These are phyloP conservation scores for Taphrina flavorubra DNA, from an alignment of 1,139 yeast species.

Conservation along the genomic window DNA sequence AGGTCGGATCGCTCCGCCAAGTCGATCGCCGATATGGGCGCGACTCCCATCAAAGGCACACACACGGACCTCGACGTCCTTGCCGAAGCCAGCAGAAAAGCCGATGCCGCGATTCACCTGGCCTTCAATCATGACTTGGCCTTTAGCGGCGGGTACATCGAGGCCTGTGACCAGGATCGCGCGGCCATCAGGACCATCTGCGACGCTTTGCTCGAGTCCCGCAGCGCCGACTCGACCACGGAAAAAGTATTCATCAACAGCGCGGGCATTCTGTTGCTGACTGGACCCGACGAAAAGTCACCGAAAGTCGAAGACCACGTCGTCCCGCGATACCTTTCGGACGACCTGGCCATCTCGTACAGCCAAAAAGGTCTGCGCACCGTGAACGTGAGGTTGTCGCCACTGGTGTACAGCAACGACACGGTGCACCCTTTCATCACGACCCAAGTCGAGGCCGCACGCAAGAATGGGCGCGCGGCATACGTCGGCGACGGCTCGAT, in stretches of 20 bases:
- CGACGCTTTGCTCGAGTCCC: constrained; percentile 4
- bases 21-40: constrained; percentile 35
- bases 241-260: constrained; percentile 7
- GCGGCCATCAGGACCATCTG: constrained; percentile 6
- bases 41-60: constrained; percentile 17
- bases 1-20: constrained; percentile 30
- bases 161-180: constrained; percentile 14
- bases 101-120: constrained; percentile 14
- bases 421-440: constrained; percentile 4
- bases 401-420: background rate
- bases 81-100: constrained; percentile 1
- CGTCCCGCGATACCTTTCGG: background rate
- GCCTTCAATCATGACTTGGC: constrained; percentile 18
- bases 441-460: constrained; percentile 2
- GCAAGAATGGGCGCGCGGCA: constrained; percentile 1
- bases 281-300: constrained; percentile 2
- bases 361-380: constrained; percentile 1
- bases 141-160: background rate
- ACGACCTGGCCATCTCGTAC: constrained; percentile 1
- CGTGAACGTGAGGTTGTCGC: constrained; percentile 3
- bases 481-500: constrained; percentile 3
- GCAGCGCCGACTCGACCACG: background rate
- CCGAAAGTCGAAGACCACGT: background rate
- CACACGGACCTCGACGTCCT: constrained; percentile 6
- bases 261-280: background rate